Conservation (phyloP, 192 early-diverging fungal genomes). For the Piromyces sp. region DNA sequence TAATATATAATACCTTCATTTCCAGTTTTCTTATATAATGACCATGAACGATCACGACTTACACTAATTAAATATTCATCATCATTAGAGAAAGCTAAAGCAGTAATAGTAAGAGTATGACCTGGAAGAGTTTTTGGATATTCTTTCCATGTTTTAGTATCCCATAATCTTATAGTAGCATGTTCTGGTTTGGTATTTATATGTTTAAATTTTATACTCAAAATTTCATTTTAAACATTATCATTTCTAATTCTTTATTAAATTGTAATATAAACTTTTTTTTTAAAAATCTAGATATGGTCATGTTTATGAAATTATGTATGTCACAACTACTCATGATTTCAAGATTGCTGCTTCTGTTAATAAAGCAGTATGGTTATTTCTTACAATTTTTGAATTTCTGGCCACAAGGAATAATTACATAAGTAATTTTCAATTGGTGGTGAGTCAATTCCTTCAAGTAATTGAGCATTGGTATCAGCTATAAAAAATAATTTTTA, state of each 20-base stretch:
- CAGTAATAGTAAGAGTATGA: constrained; percentile 73
- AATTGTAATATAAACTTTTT: too few species aligned
- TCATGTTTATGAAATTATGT: constrained; percentile 84
- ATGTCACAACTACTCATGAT: constrained; percentile 50
- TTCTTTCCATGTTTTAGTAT: constrained; percentile 52
- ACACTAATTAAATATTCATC: constrained; percentile 56
- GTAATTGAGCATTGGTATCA: constrained; percentile 3
- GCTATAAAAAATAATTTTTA: too few species aligned
- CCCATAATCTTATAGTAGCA: constrained; percentile 53
- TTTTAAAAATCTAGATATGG: constrained; percentile 52
- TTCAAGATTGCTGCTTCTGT: constrained; percentile 56
- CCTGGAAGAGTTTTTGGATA: constrained; percentile 27
- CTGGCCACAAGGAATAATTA: constrained; percentile 88
- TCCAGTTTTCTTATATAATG: constrained; percentile 46
- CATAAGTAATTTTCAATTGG: constrained; percentile 80
- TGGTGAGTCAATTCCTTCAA: constrained; percentile 18
- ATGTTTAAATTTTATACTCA: too few species aligned
- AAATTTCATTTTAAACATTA: too few species aligned
- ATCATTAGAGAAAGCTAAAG: constrained; percentile 57
- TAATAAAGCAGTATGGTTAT: constrained; percentile 36
- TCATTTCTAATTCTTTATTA: too few species aligned
- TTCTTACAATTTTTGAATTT: constrained; percentile 70
- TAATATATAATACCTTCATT: neutral
- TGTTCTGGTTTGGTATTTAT: constrained; percentile 57
- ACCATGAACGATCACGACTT: constrained; percentile 78